A percentile compares a stretch with the other conserved stretches of the same genome.
Conservation (phyloP, 257 asterid genomes). For the Nicotiana noctiflora region DNA sequence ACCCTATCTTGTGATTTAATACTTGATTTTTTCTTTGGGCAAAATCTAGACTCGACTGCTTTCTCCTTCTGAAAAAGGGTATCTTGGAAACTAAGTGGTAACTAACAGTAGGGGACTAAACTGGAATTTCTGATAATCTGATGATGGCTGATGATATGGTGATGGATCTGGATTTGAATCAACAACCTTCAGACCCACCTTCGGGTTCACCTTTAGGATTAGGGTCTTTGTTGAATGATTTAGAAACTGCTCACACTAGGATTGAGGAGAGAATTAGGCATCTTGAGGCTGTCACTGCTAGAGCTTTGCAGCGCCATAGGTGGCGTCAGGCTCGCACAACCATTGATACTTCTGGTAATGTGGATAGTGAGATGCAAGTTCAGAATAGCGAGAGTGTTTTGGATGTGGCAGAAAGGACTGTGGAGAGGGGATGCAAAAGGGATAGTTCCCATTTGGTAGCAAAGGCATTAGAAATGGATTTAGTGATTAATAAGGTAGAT, state of each 20-base stretch:
- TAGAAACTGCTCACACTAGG: conserved; percentile 53
- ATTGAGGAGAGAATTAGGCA: conserved; percentile 74
- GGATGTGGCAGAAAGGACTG: conserved; percentile 22
- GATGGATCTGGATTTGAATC: conserved; percentile 78
- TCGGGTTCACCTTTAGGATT: conserved; percentile 34
- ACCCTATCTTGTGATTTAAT: background rate
- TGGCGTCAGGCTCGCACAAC: conserved; percentile 42
- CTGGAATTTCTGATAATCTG: conserved; percentile 43
- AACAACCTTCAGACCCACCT: conserved; percentile 46
- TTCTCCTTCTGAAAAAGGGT: conserved; percentile 12
- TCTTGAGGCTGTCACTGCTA: conserved; percentile 71
- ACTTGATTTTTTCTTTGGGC: background rate
- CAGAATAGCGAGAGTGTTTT: conserved; percentile 18
- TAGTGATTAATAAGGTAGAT: conserved; percentile 39
- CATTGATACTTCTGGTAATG: conserved; percentile 19
- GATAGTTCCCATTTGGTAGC: conserved; percentile 77
- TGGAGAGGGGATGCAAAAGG: conserved; percentile 54
- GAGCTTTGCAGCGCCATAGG: conserved; percentile 67
- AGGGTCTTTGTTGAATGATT: conserved; percentile 46
- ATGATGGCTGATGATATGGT: conserved; percentile 36
- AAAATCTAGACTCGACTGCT: background rate
- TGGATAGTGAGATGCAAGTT: conserved; percentile 21
- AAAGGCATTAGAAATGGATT: conserved; percentile 55
- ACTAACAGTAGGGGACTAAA: background rate
- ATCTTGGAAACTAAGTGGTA: conserved; percentile 17